These are phyloP conservation scores for Annulohypoxylon nitens DNA, from an alignment of 495 filamentous ascomycete genomes.

Conservation along the genomic window DNA sequence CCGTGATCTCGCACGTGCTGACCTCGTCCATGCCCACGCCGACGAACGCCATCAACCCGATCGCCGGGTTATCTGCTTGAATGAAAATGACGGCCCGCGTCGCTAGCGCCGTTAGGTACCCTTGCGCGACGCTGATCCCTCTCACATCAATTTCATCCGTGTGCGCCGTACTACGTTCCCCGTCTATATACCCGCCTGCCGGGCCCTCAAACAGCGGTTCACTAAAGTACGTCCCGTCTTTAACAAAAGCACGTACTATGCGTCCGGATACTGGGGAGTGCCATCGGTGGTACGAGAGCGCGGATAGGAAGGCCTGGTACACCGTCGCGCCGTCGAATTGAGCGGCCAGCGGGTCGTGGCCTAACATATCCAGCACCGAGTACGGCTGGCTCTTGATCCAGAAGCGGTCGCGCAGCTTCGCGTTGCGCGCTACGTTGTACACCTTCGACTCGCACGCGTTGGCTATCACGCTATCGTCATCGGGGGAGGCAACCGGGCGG, in stretches of 20 bases:
- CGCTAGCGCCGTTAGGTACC: constrained; percentile 70
- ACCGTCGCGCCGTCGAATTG: constrained; percentile 72
- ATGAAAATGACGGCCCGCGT: constrained; percentile 77
- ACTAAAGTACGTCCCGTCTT: constrained; percentile 76
- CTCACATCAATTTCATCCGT: constrained; percentile 50
- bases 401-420: constrained; percentile 67
- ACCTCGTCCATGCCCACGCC: constrained; percentile 80
- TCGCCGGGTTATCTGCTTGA: constrained; percentile 72
- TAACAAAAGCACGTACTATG: constrained; percentile 66
- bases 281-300: constrained; percentile 78
- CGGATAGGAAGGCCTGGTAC: constrained; percentile 76
- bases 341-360: constrained; percentile 61
- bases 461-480: constrained; percentile 67
- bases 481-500: constrained; percentile 69
- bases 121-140: constrained; percentile 61
- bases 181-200: constrained; percentile 39
- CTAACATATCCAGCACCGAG: constrained; percentile 73
- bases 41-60: constrained; percentile 76
- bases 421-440: constrained; percentile 58
- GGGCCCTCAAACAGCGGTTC: constrained; percentile 69
- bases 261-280: constrained; percentile 72
- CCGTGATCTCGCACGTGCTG: constrained; percentile 74
- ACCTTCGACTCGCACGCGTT: constrained; percentile 76
- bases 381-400: constrained; percentile 80
- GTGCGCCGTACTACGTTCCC: constrained; percentile 40